These are phyloP conservation scores for Coemansia reversa DNA, from an alignment of 192 early-diverging fungal species.

Conservation along the genomic window DNA sequence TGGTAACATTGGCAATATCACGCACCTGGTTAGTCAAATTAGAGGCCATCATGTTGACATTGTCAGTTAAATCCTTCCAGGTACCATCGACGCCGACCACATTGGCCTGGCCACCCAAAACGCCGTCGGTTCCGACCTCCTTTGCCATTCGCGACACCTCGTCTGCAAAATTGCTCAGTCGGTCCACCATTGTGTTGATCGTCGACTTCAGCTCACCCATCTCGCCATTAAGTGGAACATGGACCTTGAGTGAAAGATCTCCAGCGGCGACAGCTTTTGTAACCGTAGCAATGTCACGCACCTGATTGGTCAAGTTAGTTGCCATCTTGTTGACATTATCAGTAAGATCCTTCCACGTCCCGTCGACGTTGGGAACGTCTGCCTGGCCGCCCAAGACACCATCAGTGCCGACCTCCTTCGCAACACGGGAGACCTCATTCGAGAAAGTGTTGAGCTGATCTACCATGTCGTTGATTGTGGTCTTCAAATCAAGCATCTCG, in stretches of 20 bases:
- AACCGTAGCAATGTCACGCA: constrained; percentile 65
- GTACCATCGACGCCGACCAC: constrained; percentile 52
- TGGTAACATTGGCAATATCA: constrained; percentile 56
- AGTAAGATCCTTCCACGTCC: constrained; percentile 68
- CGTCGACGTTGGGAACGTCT: constrained; percentile 56
- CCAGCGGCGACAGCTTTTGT: constrained; percentile 64
- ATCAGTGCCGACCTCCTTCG: constrained; percentile 66
- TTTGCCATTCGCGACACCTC: constrained; percentile 58
- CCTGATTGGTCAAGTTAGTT: constrained; percentile 61
- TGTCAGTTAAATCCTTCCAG: constrained; percentile 58
- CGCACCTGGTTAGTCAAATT: constrained; percentile 65
- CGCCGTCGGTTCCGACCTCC: constrained; percentile 58
- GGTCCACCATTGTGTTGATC: constrained; percentile 64
- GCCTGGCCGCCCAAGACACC: constrained; percentile 68
- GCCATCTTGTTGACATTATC: constrained; percentile 73
- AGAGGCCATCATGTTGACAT: constrained; percentile 60
- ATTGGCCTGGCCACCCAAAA: constrained; percentile 54
- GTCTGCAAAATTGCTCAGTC: constrained; percentile 56
- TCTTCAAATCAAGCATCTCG: constrained; percentile 59
- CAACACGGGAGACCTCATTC: constrained; percentile 63
- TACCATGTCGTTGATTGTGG: constrained; percentile 65
- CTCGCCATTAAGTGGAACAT: constrained; percentile 57
- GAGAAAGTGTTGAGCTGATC: constrained; percentile 65
- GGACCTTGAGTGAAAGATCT: constrained; percentile 56
- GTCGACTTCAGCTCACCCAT: constrained; percentile 61